A percentile compares a stretch with the other conserved stretches of the same genome.
Conservation (phyloP, 2,329 filamentous ascomycete genomes). For the Colletotrichum scovillei region DNA sequence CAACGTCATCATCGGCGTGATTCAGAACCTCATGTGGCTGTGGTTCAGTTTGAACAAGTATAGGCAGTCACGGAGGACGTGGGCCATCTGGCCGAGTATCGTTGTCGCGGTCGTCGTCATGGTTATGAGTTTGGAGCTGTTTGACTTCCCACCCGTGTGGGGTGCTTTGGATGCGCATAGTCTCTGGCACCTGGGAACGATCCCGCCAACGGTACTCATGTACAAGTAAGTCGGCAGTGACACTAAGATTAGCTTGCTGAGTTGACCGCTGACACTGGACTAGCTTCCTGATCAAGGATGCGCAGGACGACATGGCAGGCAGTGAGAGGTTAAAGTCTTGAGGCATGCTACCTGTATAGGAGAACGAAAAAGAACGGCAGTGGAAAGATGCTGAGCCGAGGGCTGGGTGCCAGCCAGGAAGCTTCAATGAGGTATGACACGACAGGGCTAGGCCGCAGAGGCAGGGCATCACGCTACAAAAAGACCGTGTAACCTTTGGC, state of each 20-base stretch:
- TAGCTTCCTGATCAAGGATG: constrained; percentile 89
- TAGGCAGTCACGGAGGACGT: constrained; percentile 74
- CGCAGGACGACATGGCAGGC: constrained; percentile 82
- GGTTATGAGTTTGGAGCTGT: constrained; percentile 94
- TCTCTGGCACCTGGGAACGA: constrained; percentile 95
- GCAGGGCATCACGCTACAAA: neutral
- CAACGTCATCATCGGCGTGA: constrained; percentile 83
- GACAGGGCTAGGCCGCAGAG: neutral
- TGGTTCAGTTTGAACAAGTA: constrained; percentile 85
- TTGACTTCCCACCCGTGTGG: constrained; percentile 90
- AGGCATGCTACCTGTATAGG: constrained; percentile 22
- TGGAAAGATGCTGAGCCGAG: neutral
- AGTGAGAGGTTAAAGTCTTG: constrained; percentile 77
- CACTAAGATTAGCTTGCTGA: neutral
- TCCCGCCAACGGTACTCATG: constrained; percentile 88
- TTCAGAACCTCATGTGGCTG: constrained; percentile 88
- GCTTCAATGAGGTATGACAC: neutral
- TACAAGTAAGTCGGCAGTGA: constrained; percentile 79
- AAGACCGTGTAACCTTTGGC: neutral
- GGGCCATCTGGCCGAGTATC: constrained; percentile 90
- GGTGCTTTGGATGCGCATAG: constrained; percentile 93
- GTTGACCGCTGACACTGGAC: neutral
- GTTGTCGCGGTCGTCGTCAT: constrained; percentile 92
- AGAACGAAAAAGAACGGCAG: neutral
- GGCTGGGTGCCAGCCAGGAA: neutral